Conservation (phyloP, 768 basidiomycete genomes). For the Macrolepiota albuminosa region DNA sequence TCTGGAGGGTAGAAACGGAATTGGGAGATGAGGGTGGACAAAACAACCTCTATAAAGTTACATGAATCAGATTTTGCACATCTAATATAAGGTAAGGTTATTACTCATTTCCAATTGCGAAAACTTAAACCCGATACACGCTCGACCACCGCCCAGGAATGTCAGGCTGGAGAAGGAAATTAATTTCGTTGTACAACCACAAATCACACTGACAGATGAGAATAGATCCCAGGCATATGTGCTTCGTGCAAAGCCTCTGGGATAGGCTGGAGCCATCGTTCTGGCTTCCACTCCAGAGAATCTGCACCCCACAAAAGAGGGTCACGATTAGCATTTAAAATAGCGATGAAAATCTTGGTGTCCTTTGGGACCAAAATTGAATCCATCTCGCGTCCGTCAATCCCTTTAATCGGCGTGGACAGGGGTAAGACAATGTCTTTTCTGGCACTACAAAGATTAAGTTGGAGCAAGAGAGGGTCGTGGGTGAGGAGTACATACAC, state of each 20-base stretch:
- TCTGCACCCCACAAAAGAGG: conserved; percentile 1
- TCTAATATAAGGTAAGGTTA: background rate
- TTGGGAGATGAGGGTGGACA: background rate
- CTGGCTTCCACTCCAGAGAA: conserved; percentile 1
- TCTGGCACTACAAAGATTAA: background rate
- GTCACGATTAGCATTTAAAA: conserved; percentile 1
- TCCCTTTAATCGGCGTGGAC: background rate
- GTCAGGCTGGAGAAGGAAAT: background rate
- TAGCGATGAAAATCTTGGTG: background rate
- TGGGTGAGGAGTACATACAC: background rate
- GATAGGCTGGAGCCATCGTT: background rate
- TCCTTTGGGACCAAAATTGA: background rate
- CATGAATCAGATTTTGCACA: background rate
- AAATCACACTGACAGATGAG: background rate
- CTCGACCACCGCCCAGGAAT: background rate
- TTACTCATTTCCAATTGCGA: conserved; percentile 5
- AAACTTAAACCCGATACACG: background rate
- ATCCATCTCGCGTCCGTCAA: background rate
- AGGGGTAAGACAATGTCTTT: background rate
- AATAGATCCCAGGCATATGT: conserved; percentile 1
- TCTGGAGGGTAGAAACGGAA: background rate
- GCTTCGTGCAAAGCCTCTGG: conserved; percentile 1
- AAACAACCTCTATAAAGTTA: background rate
- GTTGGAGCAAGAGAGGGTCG: too few species aligned
- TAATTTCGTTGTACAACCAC: background rate